Percentiles rank a stretch among this genome's conserved stretches.
Conservation (phyloP, 805 yeast genomes). For the Yamadazyma takamatsuzukensis region DNA sequence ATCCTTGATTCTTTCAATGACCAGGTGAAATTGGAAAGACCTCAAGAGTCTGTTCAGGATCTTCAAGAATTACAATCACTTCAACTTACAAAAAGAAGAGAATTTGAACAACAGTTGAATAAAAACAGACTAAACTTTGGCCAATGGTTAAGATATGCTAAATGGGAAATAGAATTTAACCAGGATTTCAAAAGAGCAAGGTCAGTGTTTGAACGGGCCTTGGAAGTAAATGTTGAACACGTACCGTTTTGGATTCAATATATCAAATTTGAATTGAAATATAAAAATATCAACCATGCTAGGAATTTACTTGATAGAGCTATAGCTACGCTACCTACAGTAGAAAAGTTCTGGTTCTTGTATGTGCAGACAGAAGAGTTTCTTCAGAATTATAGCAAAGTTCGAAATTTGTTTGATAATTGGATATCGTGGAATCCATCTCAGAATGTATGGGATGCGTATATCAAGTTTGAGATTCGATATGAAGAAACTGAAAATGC, state of each 20-base stretch:
- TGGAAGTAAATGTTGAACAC: conserved; percentile 69
- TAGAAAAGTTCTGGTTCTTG: conserved; percentile 82
- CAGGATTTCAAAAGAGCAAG: conserved; percentile 77
- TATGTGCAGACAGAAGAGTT: conserved; percentile 83
- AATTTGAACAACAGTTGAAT: conserved; percentile 82
- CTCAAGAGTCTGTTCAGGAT: conserved; percentile 49
- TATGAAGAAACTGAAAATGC: conserved; percentile 55
- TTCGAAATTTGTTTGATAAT: conserved; percentile 62
- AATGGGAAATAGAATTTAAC: conserved; percentile 73
- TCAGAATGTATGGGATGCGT: conserved; percentile 68
- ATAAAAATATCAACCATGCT: conserved; percentile 80
- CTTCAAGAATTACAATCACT: conserved; percentile 74
- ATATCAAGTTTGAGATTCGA: conserved; percentile 66
- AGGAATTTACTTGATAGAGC: conserved; percentile 81
- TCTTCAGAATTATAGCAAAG: conserved; percentile 57
- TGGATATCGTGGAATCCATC: conserved; percentile 83
- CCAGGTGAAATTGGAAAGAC: conserved; percentile 21
- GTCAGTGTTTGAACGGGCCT: conserved; percentile 82
- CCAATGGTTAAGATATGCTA: conserved; percentile 92
- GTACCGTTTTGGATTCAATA: conserved; percentile 86
- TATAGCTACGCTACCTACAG: conserved; percentile 66
- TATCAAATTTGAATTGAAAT: conserved; percentile 70
- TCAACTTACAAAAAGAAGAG: conserved; percentile 74
- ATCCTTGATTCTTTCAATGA: conserved; percentile 31
- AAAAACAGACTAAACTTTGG: conserved; percentile 77